Conservation (phyloP, 495 filamentous ascomycete genomes). For the Aspergillus panamensis region DNA sequence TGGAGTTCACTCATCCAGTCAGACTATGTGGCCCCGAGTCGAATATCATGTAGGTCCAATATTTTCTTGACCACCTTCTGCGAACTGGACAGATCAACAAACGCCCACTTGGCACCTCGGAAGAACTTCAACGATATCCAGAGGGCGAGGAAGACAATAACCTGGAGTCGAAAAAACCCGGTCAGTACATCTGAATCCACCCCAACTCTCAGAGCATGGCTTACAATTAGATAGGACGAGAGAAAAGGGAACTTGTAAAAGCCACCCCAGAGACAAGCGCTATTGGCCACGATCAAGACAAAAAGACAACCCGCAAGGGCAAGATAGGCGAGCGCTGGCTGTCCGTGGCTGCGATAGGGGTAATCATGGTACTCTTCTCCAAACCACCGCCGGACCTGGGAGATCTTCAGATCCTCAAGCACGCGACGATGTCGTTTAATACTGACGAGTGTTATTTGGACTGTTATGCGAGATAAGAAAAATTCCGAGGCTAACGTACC, state of each 20-base stretch:
- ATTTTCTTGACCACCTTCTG: neutral
- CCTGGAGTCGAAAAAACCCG: neutral
- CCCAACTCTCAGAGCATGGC: neutral
- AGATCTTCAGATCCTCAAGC: neutral
- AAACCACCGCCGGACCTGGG: neutral
- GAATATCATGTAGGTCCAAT: neutral
- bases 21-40: neutral
- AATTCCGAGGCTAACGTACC: neutral
- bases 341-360: neutral
- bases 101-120: neutral
- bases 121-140: neutral
- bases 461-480: neutral
- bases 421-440: neutral
- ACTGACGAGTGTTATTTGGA: neutral
- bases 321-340: neutral
- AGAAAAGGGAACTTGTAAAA: constrained; percentile 4
- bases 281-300: neutral
- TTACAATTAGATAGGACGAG: constrained; percentile 1
- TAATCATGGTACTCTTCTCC: neutral
- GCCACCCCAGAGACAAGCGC: neutral
- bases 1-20: neutral
- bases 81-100: neutral
- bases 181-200: neutral
- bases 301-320: constrained; percentile 1
- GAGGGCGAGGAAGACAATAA: neutral